Conservation (phyloP, 441 rosid genomes). For the Pelargonium citronellum region DNA sequence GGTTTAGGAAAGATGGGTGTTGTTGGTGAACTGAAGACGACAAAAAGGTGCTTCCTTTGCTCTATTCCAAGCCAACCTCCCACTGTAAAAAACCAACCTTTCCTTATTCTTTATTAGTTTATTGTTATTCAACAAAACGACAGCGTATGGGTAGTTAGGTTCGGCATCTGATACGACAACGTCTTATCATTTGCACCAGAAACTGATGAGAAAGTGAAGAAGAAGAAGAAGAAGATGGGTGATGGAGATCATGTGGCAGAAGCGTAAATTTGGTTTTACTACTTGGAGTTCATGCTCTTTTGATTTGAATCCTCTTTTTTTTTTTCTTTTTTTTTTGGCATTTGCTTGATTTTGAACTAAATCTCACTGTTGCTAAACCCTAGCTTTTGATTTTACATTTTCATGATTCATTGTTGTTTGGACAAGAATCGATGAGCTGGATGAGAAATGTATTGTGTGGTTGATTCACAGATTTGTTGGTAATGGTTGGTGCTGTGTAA, state of each 20-base stretch:
- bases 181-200: background rate
- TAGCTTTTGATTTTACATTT: background rate
- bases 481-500: conserved; percentile 63
- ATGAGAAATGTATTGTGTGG: background rate
- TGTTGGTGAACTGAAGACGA: conserved; percentile 34
- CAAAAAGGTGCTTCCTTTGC: conserved; percentile 14
- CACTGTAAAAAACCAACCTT: conserved; percentile 1
- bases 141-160: background rate
- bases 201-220: conserved; percentile 28
- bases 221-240: conserved; percentile 23
- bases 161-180: background rate
- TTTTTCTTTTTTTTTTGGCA: background rate
- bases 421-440: conserved; percentile 86
- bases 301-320: conserved; percentile 43
- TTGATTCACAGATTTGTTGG: no score
- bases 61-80: conserved; percentile 13
- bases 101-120: background rate
- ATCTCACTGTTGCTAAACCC: background rate
- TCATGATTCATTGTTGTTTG: conserved; percentile 25
- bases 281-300: conserved; percentile 67
- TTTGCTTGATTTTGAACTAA: background rate
- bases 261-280: conserved; percentile 45
- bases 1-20: conserved; percentile 26
- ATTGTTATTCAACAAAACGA: background rate
- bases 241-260: conserved; percentile 53